phyloP scores from a whole-genome alignment of 768 basidiomycete genomes.

The Kwoniella sp. region DNA sequence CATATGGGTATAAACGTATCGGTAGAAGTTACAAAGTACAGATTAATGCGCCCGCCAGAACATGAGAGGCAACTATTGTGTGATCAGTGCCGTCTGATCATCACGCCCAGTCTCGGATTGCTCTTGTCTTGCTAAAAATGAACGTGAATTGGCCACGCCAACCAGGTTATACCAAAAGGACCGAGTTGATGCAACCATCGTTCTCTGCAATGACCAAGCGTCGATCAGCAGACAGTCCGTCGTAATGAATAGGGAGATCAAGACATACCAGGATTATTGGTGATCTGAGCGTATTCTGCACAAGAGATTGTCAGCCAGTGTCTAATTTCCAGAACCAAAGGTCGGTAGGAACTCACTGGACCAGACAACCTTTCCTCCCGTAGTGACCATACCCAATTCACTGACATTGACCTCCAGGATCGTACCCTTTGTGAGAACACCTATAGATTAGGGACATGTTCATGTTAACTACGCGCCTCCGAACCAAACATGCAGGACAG shows the following conservation, averaged over 20 bases:
- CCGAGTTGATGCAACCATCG: slow-evolving; percentile 93
- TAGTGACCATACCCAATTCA: slow-evolving; percentile 94
- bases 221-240: not conserved
- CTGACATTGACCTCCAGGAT: slow-evolving; percentile 99
- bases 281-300: slow-evolving; percentile 63
- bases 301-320: slow-evolving; percentile 12
- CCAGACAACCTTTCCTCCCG: slow-evolving; percentile 78
- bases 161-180: slow-evolving; percentile 61
- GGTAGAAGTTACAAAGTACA: not conserved
- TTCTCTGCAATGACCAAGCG: slow-evolving; percentile 62
- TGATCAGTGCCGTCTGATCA: not conserved
- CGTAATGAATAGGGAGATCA: not conserved
- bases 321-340: not conserved
- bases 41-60: not conserved
- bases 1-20: not conserved
- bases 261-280: slow-evolving; percentile 40
- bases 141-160: not conserved
- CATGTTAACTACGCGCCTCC: not conserved
- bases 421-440: slow-evolving; percentile 97
- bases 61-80: too few relatives aligned
- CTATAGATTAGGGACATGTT: slow-evolving; percentile 59
- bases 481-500: slow-evolving; percentile 52
- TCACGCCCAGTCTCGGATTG: not conserved
- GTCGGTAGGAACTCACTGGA: slow-evolving; percentile 46
- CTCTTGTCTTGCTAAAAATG: too few relatives aligned